Conservation (phyloP, 495 filamentous ascomycete genomes). For the Evernia prunastri region DNA sequence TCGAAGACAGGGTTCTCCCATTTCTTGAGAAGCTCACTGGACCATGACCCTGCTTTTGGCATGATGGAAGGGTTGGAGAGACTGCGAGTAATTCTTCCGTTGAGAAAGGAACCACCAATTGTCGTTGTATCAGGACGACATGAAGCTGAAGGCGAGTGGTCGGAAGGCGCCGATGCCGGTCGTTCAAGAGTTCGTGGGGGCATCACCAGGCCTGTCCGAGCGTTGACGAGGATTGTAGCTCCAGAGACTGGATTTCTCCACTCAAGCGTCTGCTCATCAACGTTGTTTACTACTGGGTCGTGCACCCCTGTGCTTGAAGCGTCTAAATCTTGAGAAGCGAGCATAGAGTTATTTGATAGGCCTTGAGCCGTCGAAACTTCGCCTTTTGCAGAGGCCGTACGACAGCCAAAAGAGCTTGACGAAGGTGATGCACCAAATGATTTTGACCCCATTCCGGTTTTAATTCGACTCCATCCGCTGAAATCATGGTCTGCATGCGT, state of each 20-base stretch:
- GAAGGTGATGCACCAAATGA: neutral
- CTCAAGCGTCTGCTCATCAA: slow-evolving; percentile 38
- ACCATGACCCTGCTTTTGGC: slow-evolving; percentile 30
- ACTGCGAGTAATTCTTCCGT: slow-evolving; percentile 16
- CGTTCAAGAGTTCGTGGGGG: neutral
- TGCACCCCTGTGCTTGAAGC: neutral
- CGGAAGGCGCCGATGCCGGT: slow-evolving; percentile 14
- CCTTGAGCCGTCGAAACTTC: neutral
- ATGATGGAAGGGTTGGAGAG: slow-evolving; percentile 7
- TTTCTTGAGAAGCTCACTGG: slow-evolving; percentile 34
- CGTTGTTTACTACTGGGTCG: neutral
- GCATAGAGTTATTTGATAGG: neutral
- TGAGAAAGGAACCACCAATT: neutral
- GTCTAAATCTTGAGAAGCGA: neutral
- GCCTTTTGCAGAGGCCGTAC: neutral
- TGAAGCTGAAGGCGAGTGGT: neutral
- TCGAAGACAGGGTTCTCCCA: slow-evolving; percentile 63
- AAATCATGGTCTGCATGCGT: slow-evolving; percentile 38
- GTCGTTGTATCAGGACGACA: too few relatives aligned
- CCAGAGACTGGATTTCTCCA: slow-evolving; percentile 69
- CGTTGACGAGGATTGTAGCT: slow-evolving; percentile 50
- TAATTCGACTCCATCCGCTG: slow-evolving; percentile 60
- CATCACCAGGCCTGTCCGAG: slow-evolving; percentile 54
- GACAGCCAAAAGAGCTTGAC: slow-evolving; percentile 3
- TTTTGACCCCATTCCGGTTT: slow-evolving; percentile 38